A percentile compares a stretch with the other conserved stretches of the same genome.
Evolutionary conservation across 345 rosid genomes (phyloP).

Genomic region (Ceriops tagal): DNA sequence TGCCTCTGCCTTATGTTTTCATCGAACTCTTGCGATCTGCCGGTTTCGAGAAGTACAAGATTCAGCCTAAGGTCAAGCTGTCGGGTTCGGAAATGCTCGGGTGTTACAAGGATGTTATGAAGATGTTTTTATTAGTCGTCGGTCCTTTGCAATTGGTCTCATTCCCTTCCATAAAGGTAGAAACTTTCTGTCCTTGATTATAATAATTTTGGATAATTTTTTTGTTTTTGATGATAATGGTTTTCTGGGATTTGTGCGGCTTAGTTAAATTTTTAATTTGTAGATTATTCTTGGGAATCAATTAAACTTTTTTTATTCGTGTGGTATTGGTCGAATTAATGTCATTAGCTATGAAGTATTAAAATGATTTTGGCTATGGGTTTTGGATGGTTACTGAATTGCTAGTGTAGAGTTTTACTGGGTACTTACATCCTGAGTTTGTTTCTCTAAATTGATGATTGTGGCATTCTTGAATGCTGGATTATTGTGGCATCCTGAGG

Average conservation of each 20-base stretch:
- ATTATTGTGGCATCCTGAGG: neutral
- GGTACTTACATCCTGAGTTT: neutral
- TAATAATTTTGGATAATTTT: neutral
- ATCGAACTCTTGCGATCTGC: constrained; percentile 48
- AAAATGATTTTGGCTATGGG: neutral
- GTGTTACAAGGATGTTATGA: constrained; percentile 81
- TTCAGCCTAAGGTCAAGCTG: constrained; percentile 76
- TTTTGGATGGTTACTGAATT: neutral
- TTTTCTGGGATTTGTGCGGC: neutral
- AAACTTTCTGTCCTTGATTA: neutral
- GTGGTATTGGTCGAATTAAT: neutral
- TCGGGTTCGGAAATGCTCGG: constrained; percentile 52
- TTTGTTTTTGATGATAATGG: neutral
- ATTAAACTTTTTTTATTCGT: neutral
- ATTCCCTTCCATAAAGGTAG: constrained; percentile 78
- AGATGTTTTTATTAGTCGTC: constrained; percentile 64
- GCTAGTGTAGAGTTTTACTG: neutral
- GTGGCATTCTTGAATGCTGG: neutral
- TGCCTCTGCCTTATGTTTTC: constrained; percentile 63
- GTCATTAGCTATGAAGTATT: too few relatives aligned
- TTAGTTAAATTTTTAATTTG: neutral
- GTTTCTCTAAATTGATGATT: neutral
- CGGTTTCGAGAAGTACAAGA: constrained; percentile 59
- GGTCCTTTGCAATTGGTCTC: constrained; percentile 86
- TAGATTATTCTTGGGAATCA: too few relatives aligned